Percentiles rank a stretch among this genome's conserved stretches.
phyloP scores from a whole-genome alignment of 1,284 basidiomycete genomes.

The Volvariella volvacea region DNA sequence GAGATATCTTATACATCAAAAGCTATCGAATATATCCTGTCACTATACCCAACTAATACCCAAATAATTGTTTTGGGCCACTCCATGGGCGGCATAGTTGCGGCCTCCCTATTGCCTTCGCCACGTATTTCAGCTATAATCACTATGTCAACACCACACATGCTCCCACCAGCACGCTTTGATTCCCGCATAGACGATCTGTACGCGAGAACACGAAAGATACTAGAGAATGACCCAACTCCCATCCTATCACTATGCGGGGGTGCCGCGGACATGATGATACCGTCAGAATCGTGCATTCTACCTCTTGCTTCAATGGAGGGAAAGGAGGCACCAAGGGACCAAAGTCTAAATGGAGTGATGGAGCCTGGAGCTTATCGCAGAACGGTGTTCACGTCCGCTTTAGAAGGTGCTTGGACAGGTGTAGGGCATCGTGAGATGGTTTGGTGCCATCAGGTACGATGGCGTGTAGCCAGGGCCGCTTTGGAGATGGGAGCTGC shows the following conservation, averaged over 20 bases:
- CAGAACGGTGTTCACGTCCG: slow-evolving; percentile 80
- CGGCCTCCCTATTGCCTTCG: slow-evolving; percentile 64
- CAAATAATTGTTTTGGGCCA: slow-evolving; percentile 81
- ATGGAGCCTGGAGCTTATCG: slow-evolving; percentile 34
- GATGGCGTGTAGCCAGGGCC: slow-evolving; percentile 79
- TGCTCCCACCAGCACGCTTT: slow-evolving; percentile 83
- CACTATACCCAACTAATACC: slow-evolving; percentile 61
- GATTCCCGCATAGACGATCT: slow-evolving; percentile 75
- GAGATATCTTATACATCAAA: slow-evolving; percentile 76
- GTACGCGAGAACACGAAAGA: slow-evolving; percentile 43
- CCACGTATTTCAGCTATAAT: slow-evolving; percentile 71
- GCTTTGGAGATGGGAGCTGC: slow-evolving; percentile 60
- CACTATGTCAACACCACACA: slow-evolving; percentile 94
- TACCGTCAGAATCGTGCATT: slow-evolving; percentile 87
- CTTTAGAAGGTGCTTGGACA: slow-evolving; percentile 87
- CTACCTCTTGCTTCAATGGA: slow-evolving; percentile 33
- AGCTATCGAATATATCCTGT: slow-evolving; percentile 74
- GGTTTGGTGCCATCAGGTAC: slow-evolving; percentile 98
- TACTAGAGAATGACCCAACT: slow-evolving; percentile 35
- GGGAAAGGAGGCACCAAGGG: too few relatives aligned
- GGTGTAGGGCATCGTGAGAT: slow-evolving; percentile 94
- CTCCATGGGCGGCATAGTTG: slow-evolving; percentile 98
- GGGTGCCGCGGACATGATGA: slow-evolving; percentile 87
- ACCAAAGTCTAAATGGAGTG: slow-evolving; percentile 1
- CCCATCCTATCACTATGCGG: slow-evolving; percentile 88